These are phyloP conservation scores for Boletus barrowsii DNA, from an alignment of 768 basidiomycete species.

Conservation along the genomic window DNA sequence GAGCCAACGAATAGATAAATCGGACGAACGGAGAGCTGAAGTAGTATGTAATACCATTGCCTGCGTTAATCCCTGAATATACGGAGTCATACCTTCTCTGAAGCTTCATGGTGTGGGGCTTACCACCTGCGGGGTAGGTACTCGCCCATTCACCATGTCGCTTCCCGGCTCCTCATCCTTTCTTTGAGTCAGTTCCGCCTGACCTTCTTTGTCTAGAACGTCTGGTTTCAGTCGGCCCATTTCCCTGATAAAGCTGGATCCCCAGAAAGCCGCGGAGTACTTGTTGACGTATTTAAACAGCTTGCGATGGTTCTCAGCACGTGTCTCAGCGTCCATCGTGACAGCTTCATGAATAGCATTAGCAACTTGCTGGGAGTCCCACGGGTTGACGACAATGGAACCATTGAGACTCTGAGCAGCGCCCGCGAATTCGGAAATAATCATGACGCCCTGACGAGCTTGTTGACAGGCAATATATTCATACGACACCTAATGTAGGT, in stretches of 20 bases:
- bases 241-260: constrained; percentile 84
- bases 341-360: constrained; percentile 96
- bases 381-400: constrained; percentile 95
- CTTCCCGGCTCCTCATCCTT: constrained; percentile 38
- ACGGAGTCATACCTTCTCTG: constrained; percentile 29
- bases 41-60: constrained; percentile 23
- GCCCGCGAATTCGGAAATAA: constrained; percentile 97
- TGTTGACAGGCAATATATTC: constrained; percentile 98
- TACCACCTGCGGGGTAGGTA: constrained; percentile 34
- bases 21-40: constrained; percentile 17
- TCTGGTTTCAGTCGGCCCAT: constrained; percentile 60
- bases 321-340: constrained; percentile 75
- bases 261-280: constrained; percentile 92
- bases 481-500: constrained; percentile 79
- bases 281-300: constrained; percentile 96
- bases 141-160: constrained; percentile 39
- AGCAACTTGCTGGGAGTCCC: constrained; percentile 98
- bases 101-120: constrained; percentile 33
- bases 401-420: constrained; percentile 96
- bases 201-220: constrained; percentile 33
- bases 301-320: constrained; percentile 93
- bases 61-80: constrained; percentile 27
- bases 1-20: constrained; percentile 33
- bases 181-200: constrained; percentile 33
- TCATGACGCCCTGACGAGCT: constrained; percentile 91